A percentile compares a stretch with the other conserved stretches of the same genome.
Conservation (phyloP, 495 filamentous ascomycete genomes). For the Penicilliopsis zonata region DNA sequence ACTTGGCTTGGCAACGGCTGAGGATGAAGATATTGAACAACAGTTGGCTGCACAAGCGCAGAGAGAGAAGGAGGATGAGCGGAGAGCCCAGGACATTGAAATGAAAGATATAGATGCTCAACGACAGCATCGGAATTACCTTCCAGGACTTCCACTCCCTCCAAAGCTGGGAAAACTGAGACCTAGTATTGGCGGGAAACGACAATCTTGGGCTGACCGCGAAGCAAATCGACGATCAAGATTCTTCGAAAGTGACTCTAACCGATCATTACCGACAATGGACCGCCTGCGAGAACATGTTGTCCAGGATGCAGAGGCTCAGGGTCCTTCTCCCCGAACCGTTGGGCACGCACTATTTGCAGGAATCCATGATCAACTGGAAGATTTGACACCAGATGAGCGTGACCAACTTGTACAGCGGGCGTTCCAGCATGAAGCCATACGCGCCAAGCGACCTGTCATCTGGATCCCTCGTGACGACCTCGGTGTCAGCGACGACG, state of each 20-base stretch:
- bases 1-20: conserved; percentile 24
- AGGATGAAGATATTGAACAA: conserved; percentile 24
- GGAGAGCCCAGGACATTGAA: conserved; percentile 45
- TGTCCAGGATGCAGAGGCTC: conserved; percentile 49
- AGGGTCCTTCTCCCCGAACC: conserved; percentile 36
- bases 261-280: conserved; percentile 16
- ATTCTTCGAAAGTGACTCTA: conserved; percentile 24
- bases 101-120: conserved; percentile 37
- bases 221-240: conserved; percentile 28
- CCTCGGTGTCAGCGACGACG: conserved; percentile 83
- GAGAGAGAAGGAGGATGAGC: conserved; percentile 21
- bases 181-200: conserved; percentile 12
- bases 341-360: conserved; percentile 75
- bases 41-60: conserved; percentile 30
- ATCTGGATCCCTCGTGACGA: conserved; percentile 94
- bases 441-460: conserved; percentile 73
- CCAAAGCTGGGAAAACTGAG: conserved; percentile 3
- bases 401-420: conserved; percentile 75
- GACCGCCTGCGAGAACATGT: conserved; percentile 25
- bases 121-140: conserved; percentile 8
- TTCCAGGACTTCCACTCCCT: conserved; percentile 1
- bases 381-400: conserved; percentile 87
- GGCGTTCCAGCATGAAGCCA: conserved; percentile 83
- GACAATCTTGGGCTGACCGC: conserved; percentile 29
- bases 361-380: conserved; percentile 80